Conservation (phyloP, 1,284 basidiomycete species). For the Puccinia novopanici region DNA sequence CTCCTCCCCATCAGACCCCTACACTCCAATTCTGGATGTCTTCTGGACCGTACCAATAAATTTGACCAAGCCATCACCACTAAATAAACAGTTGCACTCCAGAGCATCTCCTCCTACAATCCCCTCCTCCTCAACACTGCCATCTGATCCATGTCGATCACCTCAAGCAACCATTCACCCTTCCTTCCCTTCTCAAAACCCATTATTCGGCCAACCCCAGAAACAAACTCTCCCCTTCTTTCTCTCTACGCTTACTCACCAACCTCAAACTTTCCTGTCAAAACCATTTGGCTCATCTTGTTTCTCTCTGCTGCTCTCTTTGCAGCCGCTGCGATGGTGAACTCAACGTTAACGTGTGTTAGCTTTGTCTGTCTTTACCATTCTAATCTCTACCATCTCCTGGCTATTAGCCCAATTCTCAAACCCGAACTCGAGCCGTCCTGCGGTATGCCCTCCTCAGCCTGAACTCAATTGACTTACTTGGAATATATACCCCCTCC, state of each 20-base stretch:
- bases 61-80: too few relatives aligned
- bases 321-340: conserved; percentile 48
- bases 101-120: too few relatives aligned
- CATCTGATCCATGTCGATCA: conserved; percentile 17
- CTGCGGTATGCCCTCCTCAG: not conserved
- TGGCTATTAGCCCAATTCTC: not conserved
- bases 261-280: conserved; percentile 1
- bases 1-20: too few relatives aligned
- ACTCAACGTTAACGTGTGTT: too few relatives aligned
- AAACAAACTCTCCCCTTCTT: not conserved
- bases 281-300: conserved; percentile 28
- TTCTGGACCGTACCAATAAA: too few relatives aligned
- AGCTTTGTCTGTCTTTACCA: not conserved
- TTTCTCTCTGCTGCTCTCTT: conserved; percentile 29
- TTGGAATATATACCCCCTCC: not conserved
- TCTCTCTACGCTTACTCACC: not conserved
- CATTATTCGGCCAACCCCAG: not conserved
- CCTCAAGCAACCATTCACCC: not conserved
- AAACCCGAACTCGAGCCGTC: not conserved
- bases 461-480: not conserved
- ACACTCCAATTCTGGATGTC: too few relatives aligned
- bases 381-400: not conserved
- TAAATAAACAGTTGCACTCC: too few relatives aligned
- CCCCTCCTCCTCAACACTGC: too few relatives aligned
- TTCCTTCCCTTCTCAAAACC: not conserved